Base-by-base conservation (phyloP, 306 rosid species). In the Abrus precatorius region DNA sequence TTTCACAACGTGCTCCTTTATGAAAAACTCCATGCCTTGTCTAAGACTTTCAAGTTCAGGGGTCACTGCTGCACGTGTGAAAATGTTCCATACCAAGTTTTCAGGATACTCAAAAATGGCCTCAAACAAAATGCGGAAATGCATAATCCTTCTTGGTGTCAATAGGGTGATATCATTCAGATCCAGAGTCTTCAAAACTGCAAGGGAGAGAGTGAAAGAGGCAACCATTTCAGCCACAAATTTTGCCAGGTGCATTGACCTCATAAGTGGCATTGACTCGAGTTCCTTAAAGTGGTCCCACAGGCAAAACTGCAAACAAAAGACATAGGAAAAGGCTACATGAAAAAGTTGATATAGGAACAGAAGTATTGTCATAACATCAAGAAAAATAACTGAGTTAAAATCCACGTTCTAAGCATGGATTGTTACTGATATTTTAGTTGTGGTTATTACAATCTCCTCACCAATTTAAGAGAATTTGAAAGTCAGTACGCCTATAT, bases 201-300 rank as follows among this genome's bases (percentile, higher is more conserved):
- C 79, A 2, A 93, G 89, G 47, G 98, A 90, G 69, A 95, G 93
- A n/a, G 90, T 89, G 85, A 90, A 95, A 36, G 93, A 83, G 55
- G 89, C 80, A 66, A 92, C 80, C 98, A 91, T 91, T 89, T 95
- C 97, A 0, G 93, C 99, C 30, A 88, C 89, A 71, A 95, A 90
- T 85, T 85, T 95, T 10, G 98, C 97, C 0, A 95, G 91, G 81
- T 90, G 91, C 94, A 88, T 88, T 66, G 98, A 95, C 29, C 94
- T 87, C 81, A 80, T 72, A 34, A 93, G 93, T 54, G 77, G 72
- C 96, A 90, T 93, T 12, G 97, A 84, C 74, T 95, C 98, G 77
- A 95, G 69, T 80, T 90, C 93, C 90, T 91, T 95, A 75, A 90
- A 88, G 69, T 89, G 93, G 79, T 95, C 99, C 99, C 99, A 93